phyloP scores from a whole-genome alignment of 2,329 filamentous ascomycete genomes.

The Colletotrichum tropicicola region DNA sequence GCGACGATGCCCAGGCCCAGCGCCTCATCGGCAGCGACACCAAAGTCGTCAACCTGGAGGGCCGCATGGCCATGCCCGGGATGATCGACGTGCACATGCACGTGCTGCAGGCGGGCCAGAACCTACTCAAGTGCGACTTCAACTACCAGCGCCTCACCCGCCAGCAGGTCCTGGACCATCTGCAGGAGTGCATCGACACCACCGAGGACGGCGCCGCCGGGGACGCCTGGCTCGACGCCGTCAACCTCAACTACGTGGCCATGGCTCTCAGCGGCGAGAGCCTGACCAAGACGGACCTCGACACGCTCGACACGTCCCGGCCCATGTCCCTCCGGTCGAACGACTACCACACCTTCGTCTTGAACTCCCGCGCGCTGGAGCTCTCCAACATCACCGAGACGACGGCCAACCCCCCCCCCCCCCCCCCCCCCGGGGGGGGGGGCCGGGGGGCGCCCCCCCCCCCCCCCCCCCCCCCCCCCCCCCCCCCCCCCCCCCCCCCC shows the following conservation, averaged over 20 bases:
- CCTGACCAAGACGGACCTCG: constrained; percentile 15
- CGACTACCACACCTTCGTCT: constrained; percentile 12
- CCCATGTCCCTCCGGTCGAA: constrained; percentile 6
- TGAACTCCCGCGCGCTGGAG: constrained; percentile 35
- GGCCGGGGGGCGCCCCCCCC: too few species aligned
- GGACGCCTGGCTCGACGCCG: constrained; percentile 37
- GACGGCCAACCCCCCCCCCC: too few species aligned
- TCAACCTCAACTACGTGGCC: constrained; percentile 27
- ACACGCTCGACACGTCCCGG: not conserved
- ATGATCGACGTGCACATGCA: constrained; percentile 39
- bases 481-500: too few species aligned
- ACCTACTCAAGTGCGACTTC: constrained; percentile 37
- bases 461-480: too few species aligned
- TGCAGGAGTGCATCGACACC: not conserved
- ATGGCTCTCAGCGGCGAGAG: not conserved
- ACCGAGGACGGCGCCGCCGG: not conserved
- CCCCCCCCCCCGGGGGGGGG: too few species aligned
- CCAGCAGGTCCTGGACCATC: constrained; percentile 30
- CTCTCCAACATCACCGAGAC: constrained; percentile 33
- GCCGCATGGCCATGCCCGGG: constrained; percentile 40
- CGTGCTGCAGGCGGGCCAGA: constrained; percentile 34
- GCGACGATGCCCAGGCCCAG: constrained; percentile 30
- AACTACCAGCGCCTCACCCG: constrained; percentile 36
- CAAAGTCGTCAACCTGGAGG: constrained; percentile 36
- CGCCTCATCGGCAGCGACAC: constrained; percentile 35